A percentile compares a stretch with the other conserved stretches of the same genome.
phyloP scores from a whole-genome alignment of 164 flowering plant species.

The Euptelea pleiosperma region DNA sequence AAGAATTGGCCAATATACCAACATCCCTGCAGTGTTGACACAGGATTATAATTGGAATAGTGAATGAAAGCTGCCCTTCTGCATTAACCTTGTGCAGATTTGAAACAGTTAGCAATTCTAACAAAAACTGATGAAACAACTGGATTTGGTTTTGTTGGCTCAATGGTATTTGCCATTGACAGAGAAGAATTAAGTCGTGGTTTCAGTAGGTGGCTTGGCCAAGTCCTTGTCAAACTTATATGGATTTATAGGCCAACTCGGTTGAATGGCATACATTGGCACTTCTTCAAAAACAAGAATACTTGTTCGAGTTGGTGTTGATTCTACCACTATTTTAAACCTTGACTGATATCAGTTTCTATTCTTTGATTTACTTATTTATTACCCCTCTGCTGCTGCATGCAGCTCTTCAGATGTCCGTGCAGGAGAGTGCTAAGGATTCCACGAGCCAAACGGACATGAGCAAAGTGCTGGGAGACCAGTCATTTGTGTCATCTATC shows the following conservation, averaged over 20 bases:
- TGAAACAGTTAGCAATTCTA: too few species aligned
- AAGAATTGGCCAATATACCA: too few species aligned
- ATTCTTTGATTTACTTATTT: neutral
- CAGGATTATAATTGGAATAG: too few species aligned
- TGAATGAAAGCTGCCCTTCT: too few species aligned
- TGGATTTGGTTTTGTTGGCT: too few species aligned
- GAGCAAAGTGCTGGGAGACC: constrained; percentile 73
- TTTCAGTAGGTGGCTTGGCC: neutral
- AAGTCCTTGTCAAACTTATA: neutral
- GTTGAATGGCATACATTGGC: neutral
- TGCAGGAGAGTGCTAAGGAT: constrained; percentile 60
- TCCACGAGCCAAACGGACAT: constrained; percentile 51
- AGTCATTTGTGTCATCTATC: constrained; percentile 73
- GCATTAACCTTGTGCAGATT: too few species aligned
- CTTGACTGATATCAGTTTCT: neutral
- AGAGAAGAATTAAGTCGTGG: neutral
- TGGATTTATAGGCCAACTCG: neutral
- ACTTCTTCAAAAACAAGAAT: neutral
- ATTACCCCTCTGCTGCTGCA: constrained; percentile 10
- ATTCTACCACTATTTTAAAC: neutral
- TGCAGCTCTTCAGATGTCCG: constrained; percentile 87
- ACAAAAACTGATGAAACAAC: too few species aligned
- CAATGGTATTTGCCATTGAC: neutral
- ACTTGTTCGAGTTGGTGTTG: neutral
- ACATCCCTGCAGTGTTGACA: too few species aligned